Percentiles rank a stretch among this genome's conserved stretches.
Evolutionary conservation across 176 grass and related monocot genomes (phyloP).

Genomic region (Bolboschoenus planiculmis): DNA sequence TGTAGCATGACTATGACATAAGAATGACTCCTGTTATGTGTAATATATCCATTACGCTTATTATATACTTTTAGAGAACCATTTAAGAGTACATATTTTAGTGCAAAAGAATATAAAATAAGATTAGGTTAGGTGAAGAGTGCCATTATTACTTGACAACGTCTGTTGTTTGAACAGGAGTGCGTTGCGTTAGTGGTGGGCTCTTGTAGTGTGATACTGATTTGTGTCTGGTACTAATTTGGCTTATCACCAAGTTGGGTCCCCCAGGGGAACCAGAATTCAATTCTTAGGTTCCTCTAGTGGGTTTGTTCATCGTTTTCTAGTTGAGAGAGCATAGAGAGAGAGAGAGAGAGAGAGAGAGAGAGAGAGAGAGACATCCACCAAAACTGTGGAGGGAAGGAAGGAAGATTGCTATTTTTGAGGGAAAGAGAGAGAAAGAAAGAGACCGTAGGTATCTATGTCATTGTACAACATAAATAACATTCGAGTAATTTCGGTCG

Average conservation of each 20-base stretch:
- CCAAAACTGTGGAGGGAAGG: neutral
- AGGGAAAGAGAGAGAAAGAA: neutral
- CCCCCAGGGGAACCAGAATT: neutral
- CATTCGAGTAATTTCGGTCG: neutral
- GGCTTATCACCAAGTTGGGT: neutral
- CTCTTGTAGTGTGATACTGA: neutral
- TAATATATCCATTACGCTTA: conserved; percentile 10
- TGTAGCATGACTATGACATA: conserved; percentile 11
- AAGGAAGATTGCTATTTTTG: neutral
- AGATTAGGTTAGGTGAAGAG: neutral
- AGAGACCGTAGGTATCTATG: neutral
- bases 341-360: neutral
- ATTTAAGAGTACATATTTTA: neutral
- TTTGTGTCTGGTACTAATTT: neutral
- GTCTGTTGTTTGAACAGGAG: neutral
- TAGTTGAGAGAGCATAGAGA: neutral
- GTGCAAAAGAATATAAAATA: too few species aligned
- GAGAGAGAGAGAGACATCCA: neutral
- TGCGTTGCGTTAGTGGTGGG: neutral
- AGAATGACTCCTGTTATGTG: conserved; percentile 16
- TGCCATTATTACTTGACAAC: neutral
- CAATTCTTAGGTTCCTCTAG: neutral
- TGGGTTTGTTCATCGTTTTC: neutral
- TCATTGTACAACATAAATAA: neutral
- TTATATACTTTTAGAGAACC: neutral